Evolutionary conservation across 805 yeast genomes (phyloP).

Genomic region (Ogataea neopini): DNA sequence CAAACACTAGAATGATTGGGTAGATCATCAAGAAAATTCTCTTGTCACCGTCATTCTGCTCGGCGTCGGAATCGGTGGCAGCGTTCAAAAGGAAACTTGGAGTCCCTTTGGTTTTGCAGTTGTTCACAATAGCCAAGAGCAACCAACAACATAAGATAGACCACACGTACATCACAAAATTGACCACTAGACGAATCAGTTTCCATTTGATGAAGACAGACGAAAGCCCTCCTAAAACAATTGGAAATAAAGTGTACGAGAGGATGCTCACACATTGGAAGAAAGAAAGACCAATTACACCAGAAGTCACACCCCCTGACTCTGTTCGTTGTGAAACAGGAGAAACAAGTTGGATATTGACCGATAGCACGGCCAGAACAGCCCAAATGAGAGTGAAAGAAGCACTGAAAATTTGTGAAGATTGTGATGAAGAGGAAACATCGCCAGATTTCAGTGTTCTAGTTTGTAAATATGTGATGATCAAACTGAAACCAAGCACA

Average conservation of each 20-base stretch:
- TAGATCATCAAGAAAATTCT: constrained; percentile 53
- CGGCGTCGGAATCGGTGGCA: constrained; percentile 14
- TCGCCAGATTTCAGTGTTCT: constrained; percentile 30
- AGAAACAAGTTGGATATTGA: constrained; percentile 56
- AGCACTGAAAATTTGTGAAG: constrained; percentile 54
- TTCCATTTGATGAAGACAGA: constrained; percentile 47
- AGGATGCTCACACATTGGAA: constrained; percentile 57
- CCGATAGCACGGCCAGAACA: constrained; percentile 46
- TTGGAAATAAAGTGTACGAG: constrained; percentile 57
- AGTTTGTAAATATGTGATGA: constrained; percentile 46
- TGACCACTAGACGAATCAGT: constrained; percentile 42
- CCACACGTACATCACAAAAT: constrained; percentile 48
- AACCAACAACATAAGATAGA: constrained; percentile 53
- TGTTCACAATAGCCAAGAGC: constrained; percentile 47
- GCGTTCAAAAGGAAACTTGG: constrained; percentile 20
- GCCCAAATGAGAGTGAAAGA: constrained; percentile 55
- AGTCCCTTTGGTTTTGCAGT: constrained; percentile 33
- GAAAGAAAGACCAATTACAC: constrained; percentile 46
- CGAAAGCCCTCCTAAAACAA: constrained; percentile 48
- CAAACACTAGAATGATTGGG: constrained; percentile 54
- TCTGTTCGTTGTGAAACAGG: constrained; percentile 41
- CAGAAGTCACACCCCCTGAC: constrained; percentile 29
- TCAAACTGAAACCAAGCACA: constrained; percentile 47
- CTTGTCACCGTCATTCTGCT: constrained; percentile 52
- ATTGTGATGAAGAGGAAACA: constrained; percentile 27